Base-by-base conservation (phyloP, 2,329 filamentous ascomycete genomes). In the Diaporthe sp. region DNA sequence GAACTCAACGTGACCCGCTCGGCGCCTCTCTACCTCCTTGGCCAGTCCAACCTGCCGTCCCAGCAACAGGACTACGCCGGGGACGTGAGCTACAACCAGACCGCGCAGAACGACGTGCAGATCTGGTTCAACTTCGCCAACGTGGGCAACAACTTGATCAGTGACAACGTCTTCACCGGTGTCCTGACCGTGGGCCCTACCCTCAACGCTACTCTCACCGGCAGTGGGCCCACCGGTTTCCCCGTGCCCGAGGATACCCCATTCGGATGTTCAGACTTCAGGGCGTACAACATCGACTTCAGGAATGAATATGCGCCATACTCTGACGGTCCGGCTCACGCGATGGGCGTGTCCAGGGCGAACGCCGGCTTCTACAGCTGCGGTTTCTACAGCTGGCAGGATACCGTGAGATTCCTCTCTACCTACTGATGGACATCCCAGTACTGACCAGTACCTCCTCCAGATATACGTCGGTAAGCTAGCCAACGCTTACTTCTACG, bases 341-440 rank as follows among this genome's bases (percentile, higher is more conserved):
- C 92, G 0, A 79, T 93, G 9, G 90, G 88, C 25, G 85, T 92
- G 7, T 89, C 88, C 76, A 88, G 90, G 58, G 91, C 92, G 0
- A 93, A 93, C 79, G 87, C 90, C 0, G 90, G 91, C 0, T 93
- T 94, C 79, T 94, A 93, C 80, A 89, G 89, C 61, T 91, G 89
- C 61, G 90, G 91, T 0, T 90, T 93, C 78, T 91, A 92, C 79
- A 91, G 89, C 74, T 93, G 91, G 78, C 92, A 93, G 82, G 92
- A 94, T 76, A 94, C 92, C 10, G 90, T 88, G 74, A 72, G 84
- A 38, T 19, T 7, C 30, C 30, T 19, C 30, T 45, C 45, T 10
- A 6, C 64, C 45, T 19, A 1, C 15, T 28, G 64, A 19, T 47
- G 13, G 35, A 35, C n/a, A 13, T 54, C 19, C 7, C 55, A 12